phyloP scores from a whole-genome alignment of 2,329 filamentous ascomycete genomes.

The Trichoderma afroharzianum region DNA sequence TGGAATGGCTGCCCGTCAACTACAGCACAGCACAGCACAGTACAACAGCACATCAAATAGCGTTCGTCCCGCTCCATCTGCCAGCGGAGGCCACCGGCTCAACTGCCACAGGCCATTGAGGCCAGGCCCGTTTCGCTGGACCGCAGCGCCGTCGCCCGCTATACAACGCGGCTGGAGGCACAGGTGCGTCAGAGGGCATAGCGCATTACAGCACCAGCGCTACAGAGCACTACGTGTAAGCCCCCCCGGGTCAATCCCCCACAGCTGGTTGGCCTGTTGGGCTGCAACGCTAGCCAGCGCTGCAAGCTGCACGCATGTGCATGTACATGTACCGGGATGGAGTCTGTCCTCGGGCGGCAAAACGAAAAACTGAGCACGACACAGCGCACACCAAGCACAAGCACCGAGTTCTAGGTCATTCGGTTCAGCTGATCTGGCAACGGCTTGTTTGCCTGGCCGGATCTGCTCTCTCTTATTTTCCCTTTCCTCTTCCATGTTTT shows the following conservation, averaged over 20 bases:
- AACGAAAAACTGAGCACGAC: neutral
- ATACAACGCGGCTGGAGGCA: neutral
- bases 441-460: neutral
- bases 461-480: neutral
- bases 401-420: neutral
- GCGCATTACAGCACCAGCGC: neutral
- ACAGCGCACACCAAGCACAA: neutral
- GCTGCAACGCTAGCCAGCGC: conserved; percentile 16
- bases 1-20: neutral
- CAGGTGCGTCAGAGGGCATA: neutral
- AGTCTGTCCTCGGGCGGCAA: neutral
- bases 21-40: no score
- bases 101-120: neutral
- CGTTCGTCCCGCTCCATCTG: neutral
- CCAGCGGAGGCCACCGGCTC: neutral
- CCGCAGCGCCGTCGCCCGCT: conserved; percentile 8
- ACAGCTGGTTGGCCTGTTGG: conserved; percentile 15
- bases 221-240: neutral
- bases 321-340: neutral
- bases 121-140: neutral
- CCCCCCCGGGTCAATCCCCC: neutral
- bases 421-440: conserved; percentile 6
- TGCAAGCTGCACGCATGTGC: conserved; percentile 1
- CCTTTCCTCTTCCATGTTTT: neutral
- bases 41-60: no score